phyloP scores from a whole-genome alignment of 1,284 basidiomycete genomes.

The Irpex sp. region DNA sequence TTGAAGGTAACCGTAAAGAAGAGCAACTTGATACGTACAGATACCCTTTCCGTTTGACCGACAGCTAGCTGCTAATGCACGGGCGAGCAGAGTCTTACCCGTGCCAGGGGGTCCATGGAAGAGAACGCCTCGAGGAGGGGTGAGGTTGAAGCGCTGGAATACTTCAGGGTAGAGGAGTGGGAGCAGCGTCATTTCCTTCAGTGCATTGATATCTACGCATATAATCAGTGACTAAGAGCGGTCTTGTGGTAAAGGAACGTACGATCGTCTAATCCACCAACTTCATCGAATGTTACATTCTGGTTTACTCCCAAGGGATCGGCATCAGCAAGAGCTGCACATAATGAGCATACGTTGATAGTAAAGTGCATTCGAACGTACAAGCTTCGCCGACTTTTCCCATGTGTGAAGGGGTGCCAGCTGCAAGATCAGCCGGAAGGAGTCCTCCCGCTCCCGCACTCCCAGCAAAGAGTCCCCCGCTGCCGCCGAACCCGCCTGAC shows the following conservation, averaged over 20 bases:
- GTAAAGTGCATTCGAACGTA: constrained; percentile 23
- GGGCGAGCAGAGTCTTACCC: constrained; percentile 89
- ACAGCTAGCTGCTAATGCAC: constrained; percentile 93
- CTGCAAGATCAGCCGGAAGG: constrained; percentile 58
- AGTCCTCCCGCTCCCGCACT: constrained; percentile 51
- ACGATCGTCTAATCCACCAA: constrained; percentile 97
- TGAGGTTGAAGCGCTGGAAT: constrained; percentile 93
- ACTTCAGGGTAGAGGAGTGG: constrained; percentile 97
- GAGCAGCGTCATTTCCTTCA: constrained; percentile 98
- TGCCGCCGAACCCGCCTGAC: constrained; percentile 37
- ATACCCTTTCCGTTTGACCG: constrained; percentile 88
- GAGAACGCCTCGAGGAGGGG: constrained; percentile 94
- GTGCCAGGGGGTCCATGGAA: constrained; percentile 98
- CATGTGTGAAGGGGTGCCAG: constrained; percentile 74
- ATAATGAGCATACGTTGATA: constrained; percentile 13
- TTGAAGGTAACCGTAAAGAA: neutral
- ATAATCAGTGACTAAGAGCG: neutral
- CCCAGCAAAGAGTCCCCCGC: constrained; percentile 49
- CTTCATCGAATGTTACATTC: constrained; percentile 94
- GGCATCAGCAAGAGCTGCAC: constrained; percentile 84
- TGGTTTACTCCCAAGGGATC: constrained; percentile 95
- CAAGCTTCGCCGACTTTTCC: constrained; percentile 81
- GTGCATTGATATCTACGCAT: constrained; percentile 86
- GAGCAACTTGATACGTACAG: constrained; percentile 48
- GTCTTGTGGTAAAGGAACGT: constrained; percentile 30